Evolutionary conservation across 2,329 filamentous ascomycete genomes (phyloP), one percentile per base, ranked within the genome.

Genomic region (Stemphylium lycopersici): DNA sequence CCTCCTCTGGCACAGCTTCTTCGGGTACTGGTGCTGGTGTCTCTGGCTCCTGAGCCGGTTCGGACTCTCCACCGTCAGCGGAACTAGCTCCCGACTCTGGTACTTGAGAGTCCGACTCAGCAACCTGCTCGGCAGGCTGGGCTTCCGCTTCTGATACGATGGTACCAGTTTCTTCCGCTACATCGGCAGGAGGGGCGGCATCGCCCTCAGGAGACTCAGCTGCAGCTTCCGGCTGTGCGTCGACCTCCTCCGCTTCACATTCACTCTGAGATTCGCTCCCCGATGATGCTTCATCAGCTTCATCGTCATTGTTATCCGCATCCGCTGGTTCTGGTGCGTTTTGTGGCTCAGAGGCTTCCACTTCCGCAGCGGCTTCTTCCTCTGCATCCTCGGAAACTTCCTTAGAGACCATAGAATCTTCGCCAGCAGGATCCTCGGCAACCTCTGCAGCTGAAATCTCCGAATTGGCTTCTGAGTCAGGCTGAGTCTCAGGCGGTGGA

Each of bases 1-100:
- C 36, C 4, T 20, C 20, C 20, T 20, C 20, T 20, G 20, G 20
- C 20, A 20, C 20, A 4, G 20, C 20, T 20, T 32, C 40, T 32
- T 57, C 47, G 7, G 32, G n/a, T 26, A 20, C 20, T 12, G 42
- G 29, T 31, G 37, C 26, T 31, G 56, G 12, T 15, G 29, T 20
- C 5, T 47, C 42, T 15, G 40, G 18, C 38, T 60, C 58, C 12
- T 48, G 45, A 20, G 48, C 4, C 13, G 44, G 16, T 33, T 49
- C 41, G n/a, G 6, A 11, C 10, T 46, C 52, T 42, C n/a, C 13
- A 18, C n/a, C 47, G 36, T 20, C 20, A 24, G 16, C 4, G 20
- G 32, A 20, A 24, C 26, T 48, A 16, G 37, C 39, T 29, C 43
- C 44, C n/a, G 40, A 31, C 16, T 48, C 56, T 4, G 52, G 10